Conservation (phyloP, 768 basidiomycete species). For the Boletus reticuloceps region DNA sequence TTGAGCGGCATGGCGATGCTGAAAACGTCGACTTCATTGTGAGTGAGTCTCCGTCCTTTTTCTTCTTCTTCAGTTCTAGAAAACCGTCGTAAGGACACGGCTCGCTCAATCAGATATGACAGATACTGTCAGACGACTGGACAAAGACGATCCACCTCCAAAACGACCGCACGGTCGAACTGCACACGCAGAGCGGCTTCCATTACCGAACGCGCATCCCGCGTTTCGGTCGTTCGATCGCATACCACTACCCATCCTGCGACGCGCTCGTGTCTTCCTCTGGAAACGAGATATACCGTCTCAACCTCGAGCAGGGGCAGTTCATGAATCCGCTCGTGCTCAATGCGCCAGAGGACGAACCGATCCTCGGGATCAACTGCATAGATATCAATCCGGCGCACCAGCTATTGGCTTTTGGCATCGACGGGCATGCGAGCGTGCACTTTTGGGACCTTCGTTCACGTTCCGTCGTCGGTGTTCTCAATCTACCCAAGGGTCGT, state of each 20-base stretch:
- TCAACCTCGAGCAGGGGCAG: constrained; percentile 93
- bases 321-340: constrained; percentile 82
- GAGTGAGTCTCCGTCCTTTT: constrained; percentile 47
- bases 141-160: constrained; percentile 97
- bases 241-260: constrained; percentile 92
- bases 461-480: constrained; percentile 65
- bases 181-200: constrained; percentile 92
- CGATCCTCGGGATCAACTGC: constrained; percentile 82
- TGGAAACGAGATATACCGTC: constrained; percentile 85
- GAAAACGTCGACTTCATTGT: constrained; percentile 99
- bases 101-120: constrained; percentile 8
- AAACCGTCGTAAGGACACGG: background rate
- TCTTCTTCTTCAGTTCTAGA: background rate
- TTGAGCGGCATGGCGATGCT: constrained; percentile 92
- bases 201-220: constrained; percentile 95
- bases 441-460: constrained; percentile 98
- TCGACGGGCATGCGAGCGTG: constrained; percentile 82
- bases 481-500: constrained; percentile 56
- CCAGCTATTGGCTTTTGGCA: constrained; percentile 83
- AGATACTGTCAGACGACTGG: constrained; percentile 98
- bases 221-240: constrained; percentile 86
- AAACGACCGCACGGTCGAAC: constrained; percentile 89
- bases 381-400: constrained; percentile 94
- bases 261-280: constrained; percentile 84
- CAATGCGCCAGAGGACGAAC: constrained; percentile 44